Conservation (phyloP, 2,329 filamentous ascomycete species). For the Trichoderma citrinoviride region DNA sequence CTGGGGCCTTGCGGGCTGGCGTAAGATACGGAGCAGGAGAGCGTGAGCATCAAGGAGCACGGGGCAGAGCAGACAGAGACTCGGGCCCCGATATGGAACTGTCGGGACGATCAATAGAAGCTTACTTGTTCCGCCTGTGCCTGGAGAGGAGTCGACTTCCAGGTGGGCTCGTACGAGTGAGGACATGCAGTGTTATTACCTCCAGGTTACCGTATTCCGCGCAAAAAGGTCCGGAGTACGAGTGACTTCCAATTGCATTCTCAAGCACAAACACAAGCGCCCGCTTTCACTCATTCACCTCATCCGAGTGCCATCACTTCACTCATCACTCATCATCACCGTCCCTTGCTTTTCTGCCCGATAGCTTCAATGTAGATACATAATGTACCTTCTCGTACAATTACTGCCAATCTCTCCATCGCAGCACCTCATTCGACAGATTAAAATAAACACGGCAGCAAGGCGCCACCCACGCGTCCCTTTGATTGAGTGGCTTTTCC, state of each 20-base stretch:
- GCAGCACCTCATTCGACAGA: constrained; percentile 8
- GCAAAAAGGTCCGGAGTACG: too few species aligned
- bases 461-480: constrained; percentile 12
- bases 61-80: background rate
- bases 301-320: too few species aligned
- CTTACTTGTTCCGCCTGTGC: background rate
- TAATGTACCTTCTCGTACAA: background rate
- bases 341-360: background rate
- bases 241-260: too few species aligned
- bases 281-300: too few species aligned
- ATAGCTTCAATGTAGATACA: background rate
- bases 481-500: constrained; percentile 18
- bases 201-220: too few species aligned
- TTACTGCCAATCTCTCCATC: background rate
- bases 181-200: too few species aligned
- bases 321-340: too few species aligned
- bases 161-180: too few species aligned
- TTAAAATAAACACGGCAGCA: constrained; percentile 21
- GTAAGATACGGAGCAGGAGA: background rate
- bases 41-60: background rate
- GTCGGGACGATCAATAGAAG: constrained; percentile 1
- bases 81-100: background rate
- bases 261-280: too few species aligned
- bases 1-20: background rate
- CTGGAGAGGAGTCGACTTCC: too few species aligned